Evolutionary conservation across 2,329 filamentous ascomycete species (phyloP), one percentile per base, ranked within the genome.

Genomic region (Trichoderma breve): DNA sequence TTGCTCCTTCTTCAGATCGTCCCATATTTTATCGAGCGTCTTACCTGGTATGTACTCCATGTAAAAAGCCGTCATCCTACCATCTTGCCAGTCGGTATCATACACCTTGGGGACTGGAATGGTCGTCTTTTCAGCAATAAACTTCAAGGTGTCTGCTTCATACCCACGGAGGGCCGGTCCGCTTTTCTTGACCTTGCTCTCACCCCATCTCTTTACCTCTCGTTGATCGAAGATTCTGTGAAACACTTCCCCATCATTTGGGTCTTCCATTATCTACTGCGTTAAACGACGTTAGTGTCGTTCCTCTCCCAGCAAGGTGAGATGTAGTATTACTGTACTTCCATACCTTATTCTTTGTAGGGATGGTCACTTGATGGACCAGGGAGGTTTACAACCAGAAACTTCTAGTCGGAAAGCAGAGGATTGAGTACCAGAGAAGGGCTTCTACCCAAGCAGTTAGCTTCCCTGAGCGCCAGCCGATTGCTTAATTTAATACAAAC

Each of bases 101-200:
- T 77, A 76, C 26, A 81, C 9, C 36, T 65, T 76, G 26, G 78
- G 78, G 1, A 81, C 66, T 8, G 79, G 79, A 36, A 80, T 74
- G 3, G 65, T 68, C 34, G 78, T 79, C 63, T 79, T 73, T 60
- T 60, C 36, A 47, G 77, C 75, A 67, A 80, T 70, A 63, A 79
- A 80, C 64, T 76, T 75, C 76, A 80, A 77, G 14, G 77, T 78
- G 65, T 79, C 78, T 5, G 36, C 14, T 11, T 63, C 60, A 8
- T 18, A 28, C 2, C 1, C 8, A n/a, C 60, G 34, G 34, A 63
- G 60, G 11, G 14, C 3, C 7, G 21, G 14, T 6, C 60, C 34
- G 24, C 11, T 18, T 12, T 63, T 63, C 18, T 15, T 28, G 24
- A 63, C 34, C 32, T 21, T 15, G 12, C 1, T 6, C 11, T 61